These are phyloP conservation scores for Biscogniauxia mediterranea DNA, from an alignment of 2,329 filamentous ascomycete species.

Conservation along the genomic window DNA sequence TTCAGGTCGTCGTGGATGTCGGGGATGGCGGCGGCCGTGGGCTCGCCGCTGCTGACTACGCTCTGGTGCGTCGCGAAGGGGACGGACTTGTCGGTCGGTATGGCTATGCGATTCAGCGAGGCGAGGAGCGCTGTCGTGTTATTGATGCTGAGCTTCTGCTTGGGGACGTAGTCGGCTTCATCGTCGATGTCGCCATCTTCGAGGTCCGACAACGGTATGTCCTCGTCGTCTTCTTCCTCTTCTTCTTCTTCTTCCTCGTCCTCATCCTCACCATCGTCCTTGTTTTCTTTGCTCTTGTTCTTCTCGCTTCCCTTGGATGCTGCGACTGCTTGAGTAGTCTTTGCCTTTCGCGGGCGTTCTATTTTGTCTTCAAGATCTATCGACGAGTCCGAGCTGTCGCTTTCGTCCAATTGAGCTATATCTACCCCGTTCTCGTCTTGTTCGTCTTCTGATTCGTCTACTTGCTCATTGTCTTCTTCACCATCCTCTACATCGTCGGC, in stretches of 20 bases:
- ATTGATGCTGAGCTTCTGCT: conserved; percentile 95
- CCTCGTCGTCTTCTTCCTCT: conserved; percentile 55
- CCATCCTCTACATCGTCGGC: conserved; percentile 24
- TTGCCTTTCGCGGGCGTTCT: conserved; percentile 48
- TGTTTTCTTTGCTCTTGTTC: conserved; percentile 37
- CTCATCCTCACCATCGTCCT: conserved; percentile 45
- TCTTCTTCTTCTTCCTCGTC: conserved; percentile 58
- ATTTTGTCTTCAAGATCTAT: conserved; percentile 76
- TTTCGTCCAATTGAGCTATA: conserved; percentile 57
- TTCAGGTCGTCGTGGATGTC: conserved; percentile 90
- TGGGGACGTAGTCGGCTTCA: conserved; percentile 80
- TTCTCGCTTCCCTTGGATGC: conserved; percentile 35
- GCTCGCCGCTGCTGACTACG: conserved; percentile 60
- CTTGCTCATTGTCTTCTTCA: conserved; percentile 28
- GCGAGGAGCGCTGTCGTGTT: conserved; percentile 84
- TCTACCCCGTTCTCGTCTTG: conserved; percentile 45
- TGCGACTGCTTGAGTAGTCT: conserved; percentile 32
- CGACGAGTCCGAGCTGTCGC: conserved; percentile 65
- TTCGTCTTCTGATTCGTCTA: conserved; percentile 20
- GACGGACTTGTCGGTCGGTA: conserved; percentile 64
- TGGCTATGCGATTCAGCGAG: conserved; percentile 74
- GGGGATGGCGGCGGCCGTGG: conserved; percentile 64
- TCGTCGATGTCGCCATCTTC: conserved; percentile 59
- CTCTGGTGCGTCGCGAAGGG: conserved; percentile 83
- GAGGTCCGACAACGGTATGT: conserved; percentile 52